Percentiles rank a stretch among this genome's conserved stretches.
Evolutionary conservation across 768 basidiomycete species (phyloP).

Genomic region (Termitomyces sp.): DNA sequence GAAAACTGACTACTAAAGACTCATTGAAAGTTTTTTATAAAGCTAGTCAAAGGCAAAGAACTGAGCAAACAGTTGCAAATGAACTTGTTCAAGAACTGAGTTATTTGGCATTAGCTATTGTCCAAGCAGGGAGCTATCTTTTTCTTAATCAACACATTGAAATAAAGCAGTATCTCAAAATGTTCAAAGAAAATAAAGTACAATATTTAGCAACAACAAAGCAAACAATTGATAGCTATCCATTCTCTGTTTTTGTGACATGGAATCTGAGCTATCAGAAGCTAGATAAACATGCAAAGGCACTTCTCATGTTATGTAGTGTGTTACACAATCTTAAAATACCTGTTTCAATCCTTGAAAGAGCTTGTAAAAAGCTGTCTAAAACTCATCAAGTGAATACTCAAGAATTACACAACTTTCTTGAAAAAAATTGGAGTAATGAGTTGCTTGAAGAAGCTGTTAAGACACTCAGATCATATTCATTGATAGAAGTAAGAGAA

Average conservation of each 20-base stretch:
- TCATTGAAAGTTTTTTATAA: background rate
- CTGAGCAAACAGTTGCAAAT: background rate
- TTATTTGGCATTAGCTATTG: no score
- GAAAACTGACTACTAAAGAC: background rate
- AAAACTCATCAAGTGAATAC: background rate
- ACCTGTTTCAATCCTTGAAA: no score
- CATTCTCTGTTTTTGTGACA: background rate
- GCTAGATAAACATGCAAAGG: background rate
- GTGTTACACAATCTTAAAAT: background rate
- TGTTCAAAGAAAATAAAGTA: background rate
- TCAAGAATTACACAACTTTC: no score
- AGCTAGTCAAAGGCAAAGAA: no score
- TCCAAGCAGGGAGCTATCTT: background rate
- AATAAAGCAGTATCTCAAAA: background rate
- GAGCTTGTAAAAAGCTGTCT: no score
- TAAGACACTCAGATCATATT: no score
- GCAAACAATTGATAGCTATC: background rate
- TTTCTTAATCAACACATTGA: background rate
- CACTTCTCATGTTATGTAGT: background rate
- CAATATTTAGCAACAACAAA: no score
- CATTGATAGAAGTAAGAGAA: no score
- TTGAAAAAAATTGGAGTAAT: no score
- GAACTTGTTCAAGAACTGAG: constrained; percentile 1
- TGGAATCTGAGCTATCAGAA: background rate
- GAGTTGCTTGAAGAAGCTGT: no score